Evolutionary conservation across 2,329 filamentous ascomycete species (phyloP).

Genomic region (Trichoderma polysporum): DNA sequence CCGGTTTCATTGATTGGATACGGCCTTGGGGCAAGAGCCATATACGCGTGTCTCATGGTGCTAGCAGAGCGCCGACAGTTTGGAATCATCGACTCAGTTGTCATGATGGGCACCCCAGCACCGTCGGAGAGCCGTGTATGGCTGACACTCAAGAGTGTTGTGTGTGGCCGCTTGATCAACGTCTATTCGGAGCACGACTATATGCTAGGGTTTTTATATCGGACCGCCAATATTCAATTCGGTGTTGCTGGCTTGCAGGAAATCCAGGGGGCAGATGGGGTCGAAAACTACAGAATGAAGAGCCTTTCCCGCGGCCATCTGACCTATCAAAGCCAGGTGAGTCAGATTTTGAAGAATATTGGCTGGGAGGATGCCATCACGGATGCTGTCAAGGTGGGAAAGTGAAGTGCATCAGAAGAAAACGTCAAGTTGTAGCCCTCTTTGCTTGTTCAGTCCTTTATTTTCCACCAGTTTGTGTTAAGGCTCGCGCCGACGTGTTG

Average conservation of each 20-base stretch:
- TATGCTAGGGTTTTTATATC: conserved; percentile 83
- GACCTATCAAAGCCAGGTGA: conserved; percentile 66
- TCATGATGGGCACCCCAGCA: conserved; percentile 79
- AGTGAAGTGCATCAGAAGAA: conserved; percentile 6
- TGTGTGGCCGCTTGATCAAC: conserved; percentile 82
- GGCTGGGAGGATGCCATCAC: conserved; percentile 65
- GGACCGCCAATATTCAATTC: conserved; percentile 76
- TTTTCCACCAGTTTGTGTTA: not conserved
- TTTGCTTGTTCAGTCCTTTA: not conserved
- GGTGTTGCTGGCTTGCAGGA: conserved; percentile 82
- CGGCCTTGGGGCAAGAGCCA: conserved; percentile 76
- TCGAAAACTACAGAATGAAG: conserved; percentile 68
- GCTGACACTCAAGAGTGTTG: conserved; percentile 74
- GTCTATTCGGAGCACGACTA: conserved; percentile 87
- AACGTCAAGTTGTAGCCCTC: not conserved
- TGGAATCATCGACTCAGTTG: conserved; percentile 80
- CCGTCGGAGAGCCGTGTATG: conserved; percentile 72
- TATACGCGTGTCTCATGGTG: conserved; percentile 78
- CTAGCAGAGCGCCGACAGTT: conserved; percentile 81
- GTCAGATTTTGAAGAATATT: conserved; percentile 64
- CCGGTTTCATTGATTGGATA: conserved; percentile 80
- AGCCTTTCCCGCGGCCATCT: conserved; percentile 67
- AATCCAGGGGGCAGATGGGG: conserved; percentile 62
- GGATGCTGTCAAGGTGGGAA: conserved; percentile 31
- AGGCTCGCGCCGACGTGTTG: not conserved